Evolutionary conservation across 768 basidiomycete genomes (phyloP), one percentile per base, ranked within the genome.

Genomic region (Trametes villosa): DNA sequence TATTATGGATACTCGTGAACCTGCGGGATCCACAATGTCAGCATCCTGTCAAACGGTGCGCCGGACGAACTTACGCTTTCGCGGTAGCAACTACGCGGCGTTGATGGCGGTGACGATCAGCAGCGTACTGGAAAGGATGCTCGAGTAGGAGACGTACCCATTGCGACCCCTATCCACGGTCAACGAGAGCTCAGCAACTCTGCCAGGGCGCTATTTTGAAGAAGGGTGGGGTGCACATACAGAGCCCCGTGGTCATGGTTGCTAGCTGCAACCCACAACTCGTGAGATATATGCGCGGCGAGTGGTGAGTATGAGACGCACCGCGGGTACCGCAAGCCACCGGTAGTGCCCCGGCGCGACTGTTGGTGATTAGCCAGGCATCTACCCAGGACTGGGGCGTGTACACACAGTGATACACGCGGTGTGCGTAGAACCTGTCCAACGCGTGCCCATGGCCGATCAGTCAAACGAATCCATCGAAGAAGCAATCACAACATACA

Each of bases 311-410:
- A 22, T n/a, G 13, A 24, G 4, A 36, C 50, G 9, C n/a, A 51
- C 50, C 9, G 50, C 50, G 9, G 50, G 50, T 12, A 36, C 26
- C 2, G 31, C 20, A 11, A 51, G 50, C 50, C 50, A 51, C 26
- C 20, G 33, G 12, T 51, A n/a, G n/a, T n/a, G 38, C 2, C 26
- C 20, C 8, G 50, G 34, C 15, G 13, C 22, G 8, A 51, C 50
- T 51, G 20, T 4, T 2, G 2, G 6, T 2, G 26, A 22, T 12
- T 6, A 44, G n/a, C 9, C 5, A n/a, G 4, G 9, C 9, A 20
- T n/a, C n/a, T n/a, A n/a, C n/a, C n/a, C n/a, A n/a, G n/a, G n/a
- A n/a, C n/a, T n/a, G n/a, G n/a, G n/a, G 22, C 6, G 22, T 3
- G 20, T 4, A 38, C 33, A 9, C 18, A 51, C 50, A 1, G 24